Conservation (phyloP, 192 early-diverging fungal genomes). For the Backusella australiensis region DNA sequence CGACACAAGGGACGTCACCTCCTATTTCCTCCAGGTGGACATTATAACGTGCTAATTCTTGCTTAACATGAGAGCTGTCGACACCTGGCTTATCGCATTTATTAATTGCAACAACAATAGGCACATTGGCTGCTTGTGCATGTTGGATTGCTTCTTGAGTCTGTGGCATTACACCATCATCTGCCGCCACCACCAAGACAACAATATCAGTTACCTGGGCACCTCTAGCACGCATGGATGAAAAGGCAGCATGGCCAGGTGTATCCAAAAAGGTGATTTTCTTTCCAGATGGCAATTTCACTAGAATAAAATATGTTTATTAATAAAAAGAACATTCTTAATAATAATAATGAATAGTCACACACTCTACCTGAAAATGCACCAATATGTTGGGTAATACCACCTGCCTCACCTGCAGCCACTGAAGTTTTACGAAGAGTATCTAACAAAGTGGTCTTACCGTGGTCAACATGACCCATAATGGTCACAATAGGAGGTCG, state of each 20-base stretch:
- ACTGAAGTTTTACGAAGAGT: conserved; percentile 88
- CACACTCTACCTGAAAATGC: conserved; percentile 72
- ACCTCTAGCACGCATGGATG: conserved; percentile 91
- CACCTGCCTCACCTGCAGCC: conserved; percentile 90
- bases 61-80: conserved; percentile 54
- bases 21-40: conserved; percentile 89
- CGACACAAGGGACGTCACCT: conserved; percentile 89
- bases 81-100: conserved; percentile 94
- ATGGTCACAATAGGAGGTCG: conserved; percentile 95
- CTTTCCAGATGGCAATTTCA: conserved; percentile 62
- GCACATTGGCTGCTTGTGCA: conserved; percentile 78
- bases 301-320: conserved; percentile 17
- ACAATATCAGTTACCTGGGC: conserved; percentile 94
- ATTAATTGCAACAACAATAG: conserved; percentile 95
- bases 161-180: conserved; percentile 99
- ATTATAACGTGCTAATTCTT: conserved; percentile 73
- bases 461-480: conserved; percentile 98
- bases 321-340: neutral
- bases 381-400: conserved; percentile 99
- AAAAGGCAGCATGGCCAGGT: conserved; percentile 95
- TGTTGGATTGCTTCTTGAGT: conserved; percentile 95
- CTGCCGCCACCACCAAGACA: conserved; percentile 94
- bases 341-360: no score
- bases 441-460: conserved; percentile 95
- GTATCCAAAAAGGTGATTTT: conserved; percentile 95